Conservation (phyloP, 2,329 filamentous ascomycete genomes). For the Aspergillus unguis region DNA sequence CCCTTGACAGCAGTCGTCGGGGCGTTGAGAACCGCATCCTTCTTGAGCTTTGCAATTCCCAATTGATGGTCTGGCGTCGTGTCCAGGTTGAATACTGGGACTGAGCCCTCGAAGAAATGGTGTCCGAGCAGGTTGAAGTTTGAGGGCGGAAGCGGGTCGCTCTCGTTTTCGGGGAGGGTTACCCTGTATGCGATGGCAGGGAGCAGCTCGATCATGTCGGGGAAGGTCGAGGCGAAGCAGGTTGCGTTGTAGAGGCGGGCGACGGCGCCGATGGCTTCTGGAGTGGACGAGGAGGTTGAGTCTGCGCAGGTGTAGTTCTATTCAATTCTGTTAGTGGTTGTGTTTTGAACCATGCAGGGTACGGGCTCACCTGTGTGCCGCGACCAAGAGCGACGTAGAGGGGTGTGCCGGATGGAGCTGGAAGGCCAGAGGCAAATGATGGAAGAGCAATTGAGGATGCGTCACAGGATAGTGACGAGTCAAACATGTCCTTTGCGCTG, state of each 20-base stretch:
- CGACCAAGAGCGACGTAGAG: constrained; percentile 81
- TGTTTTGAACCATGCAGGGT: too few species aligned
- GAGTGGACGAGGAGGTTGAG: constrained; percentile 57
- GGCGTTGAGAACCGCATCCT: constrained; percentile 60
- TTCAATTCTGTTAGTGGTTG: constrained; percentile 11
- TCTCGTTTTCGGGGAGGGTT: constrained; percentile 46
- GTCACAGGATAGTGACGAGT: constrained; percentile 30
- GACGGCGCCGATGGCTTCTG: constrained; percentile 67
- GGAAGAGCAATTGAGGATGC: constrained; percentile 35
- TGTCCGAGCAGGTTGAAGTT: constrained; percentile 66
- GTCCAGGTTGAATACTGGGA: constrained; percentile 78
- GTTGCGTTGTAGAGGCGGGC: constrained; percentile 85
- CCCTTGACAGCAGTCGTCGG: constrained; percentile 61
- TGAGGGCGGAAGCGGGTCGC: constrained; percentile 47
- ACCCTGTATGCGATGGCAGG: constrained; percentile 68
- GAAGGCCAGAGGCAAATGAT: constrained; percentile 58
- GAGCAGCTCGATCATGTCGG: constrained; percentile 63
- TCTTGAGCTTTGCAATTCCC: constrained; percentile 61
- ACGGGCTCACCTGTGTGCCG: constrained; percentile 59
- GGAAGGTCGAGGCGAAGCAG: constrained; percentile 69
- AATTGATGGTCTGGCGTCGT: constrained; percentile 45
- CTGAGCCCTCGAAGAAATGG: constrained; percentile 73
- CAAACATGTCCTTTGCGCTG: constrained; percentile 19
- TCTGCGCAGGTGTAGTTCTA: constrained; percentile 88
- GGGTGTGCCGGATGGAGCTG: constrained; percentile 58